Conservation (phyloP, 805 yeast species). For the Candida nanaspora region DNA sequence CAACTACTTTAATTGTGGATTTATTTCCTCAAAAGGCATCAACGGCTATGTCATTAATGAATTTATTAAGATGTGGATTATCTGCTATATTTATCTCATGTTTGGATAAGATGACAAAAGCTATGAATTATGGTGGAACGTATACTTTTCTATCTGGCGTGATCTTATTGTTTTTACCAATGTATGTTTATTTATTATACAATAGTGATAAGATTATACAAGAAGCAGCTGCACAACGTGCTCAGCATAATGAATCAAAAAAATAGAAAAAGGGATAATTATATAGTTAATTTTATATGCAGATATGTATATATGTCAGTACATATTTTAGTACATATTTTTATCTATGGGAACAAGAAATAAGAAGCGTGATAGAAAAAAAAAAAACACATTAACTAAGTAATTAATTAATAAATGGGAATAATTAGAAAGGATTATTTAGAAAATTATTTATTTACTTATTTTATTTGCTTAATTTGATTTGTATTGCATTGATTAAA, state of each 20-base stretch:
- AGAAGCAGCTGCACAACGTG: no score
- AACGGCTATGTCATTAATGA: slow-evolving; percentile 66
- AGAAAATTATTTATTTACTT: no score
- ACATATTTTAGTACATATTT: no score
- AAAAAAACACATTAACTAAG: no score
- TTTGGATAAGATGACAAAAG: slow-evolving; percentile 47
- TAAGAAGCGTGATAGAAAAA: no score
- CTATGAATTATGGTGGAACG: slow-evolving; percentile 67
- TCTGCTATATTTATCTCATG: slow-evolving; percentile 69
- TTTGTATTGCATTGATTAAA: no score
- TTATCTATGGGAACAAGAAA: no score
- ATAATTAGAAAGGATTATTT: not conserved
- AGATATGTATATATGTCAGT: no score
- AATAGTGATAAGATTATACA: not conserved
- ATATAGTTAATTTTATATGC: no score
- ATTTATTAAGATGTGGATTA: slow-evolving; percentile 63
- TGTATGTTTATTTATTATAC: not conserved
- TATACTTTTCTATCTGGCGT: slow-evolving; percentile 60
- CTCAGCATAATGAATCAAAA: no score
- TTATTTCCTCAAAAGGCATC: slow-evolving; percentile 64
- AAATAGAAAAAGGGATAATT: no score
- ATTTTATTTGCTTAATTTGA: no score
- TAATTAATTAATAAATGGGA: slow-evolving; percentile 2
- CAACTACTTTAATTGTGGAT: slow-evolving; percentile 70
- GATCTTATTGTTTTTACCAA: not conserved